A percentile compares a stretch with the other conserved stretches of the same genome.
These are phyloP conservation scores for Hypoxylon intermedium DNA, from an alignment of 495 filamentous ascomycete genomes.

Conservation along the genomic window DNA sequence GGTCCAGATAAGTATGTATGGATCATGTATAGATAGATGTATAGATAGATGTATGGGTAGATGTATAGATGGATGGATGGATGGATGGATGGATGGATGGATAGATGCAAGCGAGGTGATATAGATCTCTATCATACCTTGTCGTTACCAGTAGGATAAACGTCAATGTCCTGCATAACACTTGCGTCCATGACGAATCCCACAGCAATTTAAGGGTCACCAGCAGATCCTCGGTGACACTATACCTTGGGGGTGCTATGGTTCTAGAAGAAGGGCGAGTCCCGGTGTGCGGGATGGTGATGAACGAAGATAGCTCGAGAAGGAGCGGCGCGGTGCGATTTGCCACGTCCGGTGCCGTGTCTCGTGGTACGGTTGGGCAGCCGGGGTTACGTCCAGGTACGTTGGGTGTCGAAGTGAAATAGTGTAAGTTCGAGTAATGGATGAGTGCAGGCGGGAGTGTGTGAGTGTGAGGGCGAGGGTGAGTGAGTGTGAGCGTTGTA, in stretches of 20 bases:
- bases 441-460: not conserved
- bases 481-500: constrained; percentile 16
- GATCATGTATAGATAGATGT: no score
- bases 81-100: no score
- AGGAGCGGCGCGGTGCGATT: constrained; percentile 12
- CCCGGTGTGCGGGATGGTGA: constrained; percentile 19
- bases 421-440: not conserved
- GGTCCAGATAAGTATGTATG: not conserved
- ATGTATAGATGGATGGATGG: no score
- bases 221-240: constrained; percentile 36
- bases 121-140: constrained; percentile 30
- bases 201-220: constrained; percentile 37
- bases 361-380: constrained; percentile 26
- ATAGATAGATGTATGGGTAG: no score
- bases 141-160: constrained; percentile 44
- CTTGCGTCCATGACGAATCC: constrained; percentile 48
- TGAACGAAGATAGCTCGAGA: constrained; percentile 13
- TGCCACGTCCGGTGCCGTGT: constrained; percentile 37
- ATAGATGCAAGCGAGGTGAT: constrained; percentile 10
- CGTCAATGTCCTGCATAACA: constrained; percentile 48
- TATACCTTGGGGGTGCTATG: constrained; percentile 31
- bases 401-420: not conserved
- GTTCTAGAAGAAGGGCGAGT: constrained; percentile 16
- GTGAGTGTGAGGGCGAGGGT: not conserved
- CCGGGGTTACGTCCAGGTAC: constrained; percentile 19